Base-by-base conservation (phyloP, 2,329 filamentous ascomycete genomes). In the Aspergillus felis region DNA sequence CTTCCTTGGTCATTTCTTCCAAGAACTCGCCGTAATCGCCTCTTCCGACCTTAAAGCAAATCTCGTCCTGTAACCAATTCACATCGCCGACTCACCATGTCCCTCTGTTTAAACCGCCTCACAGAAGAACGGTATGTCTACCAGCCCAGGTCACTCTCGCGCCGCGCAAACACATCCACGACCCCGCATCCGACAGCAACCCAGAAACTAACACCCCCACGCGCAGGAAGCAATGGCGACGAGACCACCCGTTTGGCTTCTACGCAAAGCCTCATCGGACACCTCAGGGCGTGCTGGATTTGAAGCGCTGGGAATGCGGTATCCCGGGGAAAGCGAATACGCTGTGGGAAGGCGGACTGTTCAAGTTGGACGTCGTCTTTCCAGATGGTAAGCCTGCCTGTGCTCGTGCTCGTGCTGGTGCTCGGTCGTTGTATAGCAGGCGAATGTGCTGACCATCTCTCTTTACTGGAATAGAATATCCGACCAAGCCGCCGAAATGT, bases 401-500 rank as follows among this genome's bases (percentile, higher is more conserved):
- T 61, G 57, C 50, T 52, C 3, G 3, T 4, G 24, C 25, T 35
- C 12, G 41, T 25, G 24, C 25, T 35, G 9, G 41, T 25, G 17
- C n/a, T 44, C 35, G 28, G 28, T 12, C 28, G 35, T 53, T n/a
- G 50, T 35, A 50, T 35, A 35, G 14, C 32, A 17, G 5, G 32
- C 32, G 14, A 38, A 38, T 38, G 14, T 38, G 32, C 63, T 59
- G 55, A 61, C 56, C 47, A 0, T 38, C 14, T 17, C 14, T 17
- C 56, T 56, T 58, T 42, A 32, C 50, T 55, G 38, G 35, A 62
- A 63, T 68, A 96, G 94, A 99, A 71, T 99, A 99, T 75, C 94
- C 94, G 17, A 99, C 95, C 53, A 99, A 99, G 77, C 94, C 94
- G 32, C 94, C 94, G 1, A 99, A 99, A 79, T 99, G 94, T 96